Evolutionary conservation across 2,329 filamentous ascomycete species (phyloP).

Genomic region (Coniochaeta ligniaria): DNA sequence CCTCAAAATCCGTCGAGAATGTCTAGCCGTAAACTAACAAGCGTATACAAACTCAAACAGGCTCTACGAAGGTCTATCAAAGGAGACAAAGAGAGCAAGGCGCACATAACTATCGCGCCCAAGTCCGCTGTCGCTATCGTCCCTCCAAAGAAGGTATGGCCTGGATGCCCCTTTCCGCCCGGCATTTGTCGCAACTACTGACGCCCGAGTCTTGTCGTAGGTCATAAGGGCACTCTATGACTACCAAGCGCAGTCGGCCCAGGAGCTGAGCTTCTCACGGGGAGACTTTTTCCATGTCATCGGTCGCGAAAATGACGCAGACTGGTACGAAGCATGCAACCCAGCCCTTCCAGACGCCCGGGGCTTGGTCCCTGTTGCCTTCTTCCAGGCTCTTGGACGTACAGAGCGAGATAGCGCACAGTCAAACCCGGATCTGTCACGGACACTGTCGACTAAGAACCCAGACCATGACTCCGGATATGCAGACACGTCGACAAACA

Average conservation of each 20-base stretch:
- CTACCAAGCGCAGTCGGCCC: constrained; percentile 68
- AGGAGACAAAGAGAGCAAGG: constrained; percentile 71
- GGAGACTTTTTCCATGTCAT: constrained; percentile 99
- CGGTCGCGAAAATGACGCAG: constrained; percentile 83
- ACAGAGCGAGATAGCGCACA: constrained; percentile 83
- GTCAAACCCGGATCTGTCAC: constrained; percentile 48
- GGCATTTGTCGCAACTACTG: constrained; percentile 9
- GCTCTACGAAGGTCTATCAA: constrained; percentile 84
- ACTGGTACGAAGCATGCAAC: constrained; percentile 99
- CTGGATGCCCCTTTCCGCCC: constrained; percentile 4
- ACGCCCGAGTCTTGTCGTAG: constrained; percentile 36
- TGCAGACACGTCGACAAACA: constrained; percentile 44
- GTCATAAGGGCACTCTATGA: constrained; percentile 97
- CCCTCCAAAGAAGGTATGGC: constrained; percentile 84
- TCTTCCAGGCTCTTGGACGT: constrained; percentile 88
- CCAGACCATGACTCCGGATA: constrained; percentile 90
- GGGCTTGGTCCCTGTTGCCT: constrained; percentile 87
- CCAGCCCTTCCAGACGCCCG: constrained; percentile 79
- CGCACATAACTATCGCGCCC: constrained; percentile 69
- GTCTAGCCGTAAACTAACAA: neutral
- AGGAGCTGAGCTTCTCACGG: constrained; percentile 84
- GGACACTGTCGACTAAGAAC: constrained; percentile 43
- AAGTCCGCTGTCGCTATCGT: constrained; percentile 86
- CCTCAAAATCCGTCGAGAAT: neutral
- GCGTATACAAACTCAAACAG: constrained; percentile 30